Base-by-base conservation (phyloP, 257 asterid genomes). In the Ehretia macrophylla region DNA sequence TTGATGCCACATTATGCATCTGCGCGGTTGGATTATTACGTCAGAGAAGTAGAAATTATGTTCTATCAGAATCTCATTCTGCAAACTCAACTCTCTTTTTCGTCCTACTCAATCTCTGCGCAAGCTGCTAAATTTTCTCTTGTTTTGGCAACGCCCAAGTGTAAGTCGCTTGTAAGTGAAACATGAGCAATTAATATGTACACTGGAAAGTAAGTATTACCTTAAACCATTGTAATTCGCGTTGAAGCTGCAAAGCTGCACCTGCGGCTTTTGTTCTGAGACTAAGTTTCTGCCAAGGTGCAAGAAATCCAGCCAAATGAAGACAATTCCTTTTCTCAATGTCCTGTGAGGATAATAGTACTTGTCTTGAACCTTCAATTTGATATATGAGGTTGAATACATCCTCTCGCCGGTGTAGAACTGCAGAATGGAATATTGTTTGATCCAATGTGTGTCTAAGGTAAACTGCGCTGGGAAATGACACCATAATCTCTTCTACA, bases 171-270 rank as follows among this genome's bases (percentile, higher is more conserved):
- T n/a, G n/a, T n/a, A n/a, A n/a, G n/a, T n/a, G n/a, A n/a, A n/a
- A n/a, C n/a, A n/a, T n/a, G n/a, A n/a, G n/a, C n/a, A n/a, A n/a
- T n/a, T n/a, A n/a, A n/a, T n/a, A n/a, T n/a, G n/a, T n/a, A n/a
- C n/a, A n/a, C 35, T 27, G 35, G 35, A 27, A 27, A 27, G 35
- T 3, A 27, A 3, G 17, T 51, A 17, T 63, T 49, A 72, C 77
- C 77, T 72, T 66, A n/a, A 55, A 66, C 77, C 69, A 72, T 21
- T 72, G 77, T 48, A 71, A 57, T 49, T 71, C 76, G 3, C 58
- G 68, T 37, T 65, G 72, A 71, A 71, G 65, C 65, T 65, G 65
- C 49, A 62, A 51, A 46, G 72, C 69, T 49, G 77, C 62, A 57
- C 77, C 77, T 16, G 65, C 44, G 17, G 57, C 66, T 32, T 27